Evolutionary conservation across 768 basidiomycete species (phyloP).

Genomic region (Mycena rebaudengoi): DNA sequence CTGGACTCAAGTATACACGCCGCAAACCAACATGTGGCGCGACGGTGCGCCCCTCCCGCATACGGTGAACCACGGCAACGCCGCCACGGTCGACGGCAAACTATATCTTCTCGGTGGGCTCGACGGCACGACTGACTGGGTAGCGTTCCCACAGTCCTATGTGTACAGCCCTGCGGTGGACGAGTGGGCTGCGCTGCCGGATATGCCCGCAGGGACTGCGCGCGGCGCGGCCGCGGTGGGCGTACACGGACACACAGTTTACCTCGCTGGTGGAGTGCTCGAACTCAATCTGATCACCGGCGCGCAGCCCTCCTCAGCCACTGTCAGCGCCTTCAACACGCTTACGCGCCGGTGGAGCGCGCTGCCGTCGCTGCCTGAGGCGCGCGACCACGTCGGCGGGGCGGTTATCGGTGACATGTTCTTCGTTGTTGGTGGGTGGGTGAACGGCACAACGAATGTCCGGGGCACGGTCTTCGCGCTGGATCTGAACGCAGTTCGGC

Average conservation of each 20-base stretch:
- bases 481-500: conserved; percentile 1
- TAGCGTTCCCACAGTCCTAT: not conserved
- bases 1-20: conserved; percentile 1
- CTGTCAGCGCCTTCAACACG: conserved; percentile 3
- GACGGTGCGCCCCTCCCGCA: not conserved
- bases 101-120: conserved; percentile 1
- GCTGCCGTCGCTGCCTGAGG: not conserved
- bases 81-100: conserved; percentile 2
- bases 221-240: conserved; percentile 1
- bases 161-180: not conserved
- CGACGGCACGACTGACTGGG: conserved; percentile 2
- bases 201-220: conserved; percentile 1
- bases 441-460: not conserved
- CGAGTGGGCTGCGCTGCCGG: not conserved
- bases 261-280: not conserved
- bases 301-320: conserved; percentile 1
- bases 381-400: conserved; percentile 4
- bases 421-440: conserved; percentile 1
- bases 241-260: conserved; percentile 3
- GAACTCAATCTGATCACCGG: conserved; percentile 2
- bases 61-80: conserved; percentile 4
- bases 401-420: conserved; percentile 5
- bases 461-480: not conserved
- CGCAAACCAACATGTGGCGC: not conserved
- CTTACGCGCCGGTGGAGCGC: not conserved